Percentiles rank a stretch among this genome's conserved stretches.
These are phyloP conservation scores for Saccharomycopsis vini DNA, from an alignment of 805 yeast species.

Conservation along the genomic window DNA sequence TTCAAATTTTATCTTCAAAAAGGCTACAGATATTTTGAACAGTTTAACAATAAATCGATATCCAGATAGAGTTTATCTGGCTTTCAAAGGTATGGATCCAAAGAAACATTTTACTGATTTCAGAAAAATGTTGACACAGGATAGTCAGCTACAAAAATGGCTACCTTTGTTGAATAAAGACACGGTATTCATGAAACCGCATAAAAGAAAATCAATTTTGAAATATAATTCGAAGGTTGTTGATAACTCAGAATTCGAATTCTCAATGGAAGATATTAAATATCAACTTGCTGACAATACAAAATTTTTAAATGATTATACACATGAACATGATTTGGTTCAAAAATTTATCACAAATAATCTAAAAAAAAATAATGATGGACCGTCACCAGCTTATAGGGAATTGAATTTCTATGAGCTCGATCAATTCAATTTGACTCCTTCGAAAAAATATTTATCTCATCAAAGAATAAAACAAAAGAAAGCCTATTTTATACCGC, in stretches of 20 bases:
- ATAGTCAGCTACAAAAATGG: no score
- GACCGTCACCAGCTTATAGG: not conserved
- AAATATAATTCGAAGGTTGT: not conserved
- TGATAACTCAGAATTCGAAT: not conserved
- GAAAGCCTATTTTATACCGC: not conserved
- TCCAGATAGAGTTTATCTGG: not conserved
- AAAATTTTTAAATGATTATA: no score
- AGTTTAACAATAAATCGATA: not conserved
- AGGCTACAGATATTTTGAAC: not conserved
- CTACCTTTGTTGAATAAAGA: not conserved
- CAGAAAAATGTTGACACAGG: not conserved
- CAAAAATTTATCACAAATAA: not conserved
- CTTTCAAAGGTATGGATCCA: conserved; percentile 2
- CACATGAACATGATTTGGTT: not conserved
- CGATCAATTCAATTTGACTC: not conserved
- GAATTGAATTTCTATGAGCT: conserved; percentile 1
- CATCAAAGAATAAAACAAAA: not conserved
- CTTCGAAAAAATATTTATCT: not conserved
- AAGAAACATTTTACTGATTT: not conserved
- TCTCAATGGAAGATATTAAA: not conserved
- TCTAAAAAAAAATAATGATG: no score
- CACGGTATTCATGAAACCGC: not conserved
- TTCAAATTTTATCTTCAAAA: not conserved
- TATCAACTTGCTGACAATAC: not conserved
- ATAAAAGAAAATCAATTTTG: not conserved